Evolutionary conservation across 495 filamentous ascomycete genomes (phyloP).

Genomic region (Neurospora sp.): DNA sequence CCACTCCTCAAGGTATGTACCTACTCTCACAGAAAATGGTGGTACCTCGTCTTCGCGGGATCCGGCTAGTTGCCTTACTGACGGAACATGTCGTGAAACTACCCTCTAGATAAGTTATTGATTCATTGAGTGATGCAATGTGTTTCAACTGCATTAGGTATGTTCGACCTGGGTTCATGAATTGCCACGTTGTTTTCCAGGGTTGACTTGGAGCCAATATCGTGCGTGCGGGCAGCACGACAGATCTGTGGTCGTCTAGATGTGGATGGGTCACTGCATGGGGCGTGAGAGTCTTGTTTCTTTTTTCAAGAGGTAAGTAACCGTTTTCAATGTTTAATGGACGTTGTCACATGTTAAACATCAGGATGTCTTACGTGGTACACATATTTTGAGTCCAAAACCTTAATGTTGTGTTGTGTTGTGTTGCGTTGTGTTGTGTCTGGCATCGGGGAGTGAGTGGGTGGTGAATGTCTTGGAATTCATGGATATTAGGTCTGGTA

Average conservation of each 20-base stretch:
- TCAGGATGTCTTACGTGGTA: too few species aligned
- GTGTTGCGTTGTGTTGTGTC: not conserved
- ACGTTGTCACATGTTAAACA: not conserved
- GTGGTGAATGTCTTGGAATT: not conserved
- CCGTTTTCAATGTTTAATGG: not conserved
- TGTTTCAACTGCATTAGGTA: too few species aligned
- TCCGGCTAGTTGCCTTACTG: not conserved
- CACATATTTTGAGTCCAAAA: not conserved
- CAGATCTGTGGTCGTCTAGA: not conserved
- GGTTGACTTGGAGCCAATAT: too few species aligned
- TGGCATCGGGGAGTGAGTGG: not conserved
- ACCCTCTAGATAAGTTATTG: too few species aligned
- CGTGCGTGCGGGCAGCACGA: not conserved
- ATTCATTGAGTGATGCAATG: too few species aligned
- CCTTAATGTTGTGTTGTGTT: not conserved
- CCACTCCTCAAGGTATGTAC: not conserved
- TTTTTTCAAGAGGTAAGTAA: not conserved
- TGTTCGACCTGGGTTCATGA: not conserved
- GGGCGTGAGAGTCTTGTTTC: not conserved
- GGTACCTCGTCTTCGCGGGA: not conserved
- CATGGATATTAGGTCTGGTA: not conserved
- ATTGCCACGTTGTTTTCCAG: not conserved
- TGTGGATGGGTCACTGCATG: not conserved
- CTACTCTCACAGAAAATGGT: not conserved
- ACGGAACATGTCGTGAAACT: not conserved